Evolutionary conservation across 345 rosid genomes (phyloP), one percentile per base, ranked within the genome.

Genomic region (Populus nigra): DNA sequence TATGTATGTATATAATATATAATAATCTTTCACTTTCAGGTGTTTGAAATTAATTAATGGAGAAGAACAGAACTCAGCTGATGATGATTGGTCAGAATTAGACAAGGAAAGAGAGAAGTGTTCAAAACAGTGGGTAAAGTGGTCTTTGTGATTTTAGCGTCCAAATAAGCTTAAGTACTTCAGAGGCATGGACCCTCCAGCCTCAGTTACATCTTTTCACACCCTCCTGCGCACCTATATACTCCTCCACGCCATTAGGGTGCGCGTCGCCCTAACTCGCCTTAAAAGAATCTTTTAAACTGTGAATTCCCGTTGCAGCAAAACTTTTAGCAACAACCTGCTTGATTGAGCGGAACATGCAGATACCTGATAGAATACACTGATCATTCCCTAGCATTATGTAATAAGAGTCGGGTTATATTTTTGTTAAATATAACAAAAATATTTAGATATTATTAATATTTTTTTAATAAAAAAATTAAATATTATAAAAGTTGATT

Each of bases 121-220:
- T 38, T 57, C 27, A 8, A 22, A 43, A 31, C 7, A 69, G 72
- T 39, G 72, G 72, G 72, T 41, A 41, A 41, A 38, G 72, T 38
- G 72, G 50, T 38, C 31, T 36, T 35, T 38, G 72, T 38, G 39
- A 33, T 53, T 86, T 82, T 82, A 78, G 88, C 88, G 84, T 85
- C 83, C 85, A 76, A 76, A 80, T 83, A 74, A 71, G 69, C 79
- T 72, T 77, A 83, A 70, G 50, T 73, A 43, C 76, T 57, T 50
- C 8, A 27, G 77, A 1, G 41, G n/a, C 23, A 3, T 17, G 72
- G 49, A 63, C 71, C 73, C 27, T 25, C 23, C 13, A 31, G 22
- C 38, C 49, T 68, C 31, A 17, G 18, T 53, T 66, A 11, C 69
- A 8, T 74, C 77, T 65, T 74, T 45, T 22, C 41, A 45, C 69